Evolutionary conservation across 2,329 filamentous ascomycete genomes (phyloP).

Genomic region (Sphaerostilbella broomeana): DNA sequence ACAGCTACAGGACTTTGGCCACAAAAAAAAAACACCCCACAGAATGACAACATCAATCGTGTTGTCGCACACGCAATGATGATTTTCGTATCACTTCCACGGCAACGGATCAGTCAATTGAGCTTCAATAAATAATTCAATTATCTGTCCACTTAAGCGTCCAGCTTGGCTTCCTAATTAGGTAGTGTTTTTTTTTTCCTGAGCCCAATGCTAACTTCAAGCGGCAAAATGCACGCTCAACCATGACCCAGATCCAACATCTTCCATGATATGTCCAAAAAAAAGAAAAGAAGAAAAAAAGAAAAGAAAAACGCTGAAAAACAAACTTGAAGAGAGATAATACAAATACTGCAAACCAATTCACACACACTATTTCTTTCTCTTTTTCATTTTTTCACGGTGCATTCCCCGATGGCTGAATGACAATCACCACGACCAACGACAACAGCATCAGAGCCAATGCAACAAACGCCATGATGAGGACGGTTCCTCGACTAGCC

Average conservation of each 20-base stretch:
- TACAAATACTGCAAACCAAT: no score
- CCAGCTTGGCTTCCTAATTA: not conserved
- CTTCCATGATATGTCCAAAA: not conserved
- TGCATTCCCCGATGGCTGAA: constrained; percentile 36
- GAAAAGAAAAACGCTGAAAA: no score
- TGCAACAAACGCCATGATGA: constrained; percentile 61
- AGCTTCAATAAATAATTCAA: not conserved
- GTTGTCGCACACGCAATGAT: no score
- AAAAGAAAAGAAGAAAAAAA: not conserved
- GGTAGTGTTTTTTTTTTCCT: no score
- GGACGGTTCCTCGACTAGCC: constrained; percentile 67
- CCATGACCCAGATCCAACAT: not conserved
- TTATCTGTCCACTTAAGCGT: not conserved
- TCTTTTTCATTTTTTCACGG: no score
- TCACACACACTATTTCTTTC: not conserved
- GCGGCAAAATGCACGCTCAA: no score
- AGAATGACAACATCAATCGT: not conserved
- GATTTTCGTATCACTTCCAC: no score
- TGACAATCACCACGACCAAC: constrained; percentile 52
- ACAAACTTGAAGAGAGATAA: no score
- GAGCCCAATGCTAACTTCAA: no score
- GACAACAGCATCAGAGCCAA: constrained; percentile 55
- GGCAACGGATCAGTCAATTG: no score
- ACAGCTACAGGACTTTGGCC: no score
- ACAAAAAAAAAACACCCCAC: not conserved